Base-by-base conservation (phyloP, 2,329 filamentous ascomycete genomes). In the Chaetomiaceae sp. region DNA sequence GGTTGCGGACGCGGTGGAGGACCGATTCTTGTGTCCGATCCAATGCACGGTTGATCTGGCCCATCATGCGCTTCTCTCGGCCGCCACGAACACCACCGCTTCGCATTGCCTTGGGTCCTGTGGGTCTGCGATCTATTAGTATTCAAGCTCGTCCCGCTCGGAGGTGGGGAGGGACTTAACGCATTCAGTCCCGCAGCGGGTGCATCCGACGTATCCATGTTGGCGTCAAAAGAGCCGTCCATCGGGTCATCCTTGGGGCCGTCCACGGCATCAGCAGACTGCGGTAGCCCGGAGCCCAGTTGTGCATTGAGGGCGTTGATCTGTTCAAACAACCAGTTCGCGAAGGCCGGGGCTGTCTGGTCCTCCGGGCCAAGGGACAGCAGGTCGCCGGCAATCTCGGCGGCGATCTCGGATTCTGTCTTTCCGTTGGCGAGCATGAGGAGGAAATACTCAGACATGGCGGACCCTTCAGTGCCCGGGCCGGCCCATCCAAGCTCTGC, bases 351-450 rank as follows among this genome's bases (percentile, higher is more conserved):
- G 7, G 90, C 89, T 59, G 85, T 85, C 46, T 87, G 83, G 63
- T 96, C 92, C 55, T 95, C 90, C 42, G 90, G 84, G 2, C 84
- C 83, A 4, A 96, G 80, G 53, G 84, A 84, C 2, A 99, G 80
- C 37, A 99, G 80, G 64, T 99, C 94, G 59, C 85, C 87, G 1
- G 91, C 87, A 13, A 99, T 82, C 68, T 99, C 94, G 38, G 82
- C 76, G 9, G 90, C 87, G 60, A 99, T 92, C 67, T 96, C 87
- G 46, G 91, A 84, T 68, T 95, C 86, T 4, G 87, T 90, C 71
- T 96, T 96, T 64, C 91, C 90, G 72, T 96, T 97, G 58, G 89
- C 89, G 29, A 99, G 81, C 92, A 97, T 96, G 58, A 97, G 82
- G 54, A 97, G 87, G 61, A 99, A 94, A 73, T 97, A 99, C 73